Conservation (phyloP, 495 filamentous ascomycete genomes). For the Aspergillus hancockii region DNA sequence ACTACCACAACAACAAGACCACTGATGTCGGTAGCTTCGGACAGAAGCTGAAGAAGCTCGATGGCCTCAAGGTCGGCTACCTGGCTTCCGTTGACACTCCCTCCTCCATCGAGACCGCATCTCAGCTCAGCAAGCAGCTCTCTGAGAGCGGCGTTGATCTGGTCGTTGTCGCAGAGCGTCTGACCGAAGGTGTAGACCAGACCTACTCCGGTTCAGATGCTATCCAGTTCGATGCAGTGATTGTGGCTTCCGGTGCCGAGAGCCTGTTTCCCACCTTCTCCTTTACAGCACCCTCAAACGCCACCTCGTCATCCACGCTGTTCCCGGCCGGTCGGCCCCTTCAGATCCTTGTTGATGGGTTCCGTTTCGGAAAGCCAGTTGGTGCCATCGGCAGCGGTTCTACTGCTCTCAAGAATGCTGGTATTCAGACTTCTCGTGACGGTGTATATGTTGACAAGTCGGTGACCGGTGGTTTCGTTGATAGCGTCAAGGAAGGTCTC, state of each 20-base stretch:
- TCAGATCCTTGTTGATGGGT: slow-evolving; percentile 67
- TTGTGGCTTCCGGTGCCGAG: slow-evolving; percentile 60
- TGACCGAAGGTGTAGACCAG: slow-evolving; percentile 58
- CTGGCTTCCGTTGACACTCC: slow-evolving; percentile 50
- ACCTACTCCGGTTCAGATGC: slow-evolving; percentile 74
- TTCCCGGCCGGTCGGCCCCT: slow-evolving; percentile 64
- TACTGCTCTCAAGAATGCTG: slow-evolving; percentile 43
- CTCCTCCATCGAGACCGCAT: slow-evolving; percentile 47
- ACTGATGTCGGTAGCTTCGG: slow-evolving; percentile 61
- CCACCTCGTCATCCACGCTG: slow-evolving; percentile 45
- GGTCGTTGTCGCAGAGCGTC: slow-evolving; percentile 62
- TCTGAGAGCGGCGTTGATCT: slow-evolving; percentile 50
- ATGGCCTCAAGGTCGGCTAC: slow-evolving; percentile 67
- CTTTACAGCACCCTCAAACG: slow-evolving; percentile 21
- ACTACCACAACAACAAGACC: slow-evolving; percentile 72
- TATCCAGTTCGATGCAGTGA: slow-evolving; percentile 68
- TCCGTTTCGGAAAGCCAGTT: slow-evolving; percentile 73
- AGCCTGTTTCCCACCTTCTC: slow-evolving; percentile 46
- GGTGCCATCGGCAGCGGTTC: slow-evolving; percentile 55
- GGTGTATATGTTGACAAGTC: slow-evolving; percentile 54
- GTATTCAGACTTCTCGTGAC: slow-evolving; percentile 34
- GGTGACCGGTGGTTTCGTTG: slow-evolving; percentile 39
- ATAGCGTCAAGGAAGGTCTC: slow-evolving; percentile 58
- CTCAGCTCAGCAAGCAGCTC: slow-evolving; percentile 48
- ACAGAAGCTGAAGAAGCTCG: slow-evolving; percentile 57